Percentiles rank a stretch among this genome's conserved stretches.
These are phyloP conservation scores for Fonsecaea nubica DNA, from an alignment of 2,329 filamentous ascomycete genomes.

Conservation along the genomic window DNA sequence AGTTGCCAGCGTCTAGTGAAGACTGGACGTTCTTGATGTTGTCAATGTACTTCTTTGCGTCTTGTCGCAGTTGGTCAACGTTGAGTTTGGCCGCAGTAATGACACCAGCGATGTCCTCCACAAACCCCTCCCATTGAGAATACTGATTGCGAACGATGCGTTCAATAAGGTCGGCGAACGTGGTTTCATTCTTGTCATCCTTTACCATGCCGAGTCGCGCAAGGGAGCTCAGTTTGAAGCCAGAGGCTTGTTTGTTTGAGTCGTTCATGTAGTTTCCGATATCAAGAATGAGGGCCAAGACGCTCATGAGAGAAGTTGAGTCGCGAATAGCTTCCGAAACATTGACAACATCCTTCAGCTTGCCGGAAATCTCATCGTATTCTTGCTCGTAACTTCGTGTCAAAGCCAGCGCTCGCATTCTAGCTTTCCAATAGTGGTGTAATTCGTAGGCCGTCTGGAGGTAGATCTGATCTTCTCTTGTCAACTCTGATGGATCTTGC, in stretches of 20 bases:
- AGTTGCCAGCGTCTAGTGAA: slow-evolving; percentile 88
- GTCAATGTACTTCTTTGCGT: slow-evolving; percentile 90
- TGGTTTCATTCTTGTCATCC: slow-evolving; percentile 98
- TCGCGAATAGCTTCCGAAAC: slow-evolving; percentile 90
- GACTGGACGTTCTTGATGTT: slow-evolving; percentile 93
- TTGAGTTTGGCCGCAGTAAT: slow-evolving; percentile 86
- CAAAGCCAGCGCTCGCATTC: slow-evolving; percentile 87
- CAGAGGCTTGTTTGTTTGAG: slow-evolving; percentile 94
- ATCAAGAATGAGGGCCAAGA: slow-evolving; percentile 92
- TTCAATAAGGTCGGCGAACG: slow-evolving; percentile 93
- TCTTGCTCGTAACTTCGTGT: slow-evolving; percentile 84
- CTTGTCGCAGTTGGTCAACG: slow-evolving; percentile 84
- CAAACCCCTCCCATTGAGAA: slow-evolving; percentile 90
- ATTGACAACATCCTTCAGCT: slow-evolving; percentile 81
- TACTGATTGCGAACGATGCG: slow-evolving; percentile 96
- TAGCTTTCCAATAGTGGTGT: slow-evolving; percentile 97
- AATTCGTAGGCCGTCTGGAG: slow-evolving; percentile 91
- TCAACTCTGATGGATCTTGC: slow-evolving; percentile 84
- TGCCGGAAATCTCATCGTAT: slow-evolving; percentile 87
- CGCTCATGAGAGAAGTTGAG: slow-evolving; percentile 92
- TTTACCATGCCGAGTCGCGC: slow-evolving; percentile 96
- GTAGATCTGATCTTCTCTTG: slow-evolving; percentile 93
- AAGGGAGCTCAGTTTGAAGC: slow-evolving; percentile 96
- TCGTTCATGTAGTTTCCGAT: slow-evolving; percentile 99
- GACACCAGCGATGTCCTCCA: slow-evolving; percentile 81